phyloP scores from a whole-genome alignment of 352 stramenopile species.

The Halophytophthora batemanensis region DNA sequence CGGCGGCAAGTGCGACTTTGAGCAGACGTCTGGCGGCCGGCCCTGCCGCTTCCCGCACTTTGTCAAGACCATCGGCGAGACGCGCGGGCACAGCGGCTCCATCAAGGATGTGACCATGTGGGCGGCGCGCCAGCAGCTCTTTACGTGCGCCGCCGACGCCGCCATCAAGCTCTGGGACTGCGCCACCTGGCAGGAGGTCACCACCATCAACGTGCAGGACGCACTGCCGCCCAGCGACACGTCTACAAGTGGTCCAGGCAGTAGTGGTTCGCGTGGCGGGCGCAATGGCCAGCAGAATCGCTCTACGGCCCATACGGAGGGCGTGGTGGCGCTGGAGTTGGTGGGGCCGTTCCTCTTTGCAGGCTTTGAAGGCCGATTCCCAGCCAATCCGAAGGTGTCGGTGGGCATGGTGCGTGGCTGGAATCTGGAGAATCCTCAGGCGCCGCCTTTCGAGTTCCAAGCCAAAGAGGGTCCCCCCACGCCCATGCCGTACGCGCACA shows the following conservation, averaged over 20 bases:
- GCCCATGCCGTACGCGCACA: slow-evolving; percentile 75
- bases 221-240: slow-evolving; percentile 4
- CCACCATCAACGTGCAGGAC: slow-evolving; percentile 62
- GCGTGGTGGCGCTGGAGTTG: slow-evolving; percentile 64
- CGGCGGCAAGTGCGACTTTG: slow-evolving; percentile 63
- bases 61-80: slow-evolving; percentile 81
- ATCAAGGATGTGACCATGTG: slow-evolving; percentile 84
- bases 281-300: slow-evolving; percentile 9
- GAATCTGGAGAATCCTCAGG: slow-evolving; percentile 75
- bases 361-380: slow-evolving; percentile 70
- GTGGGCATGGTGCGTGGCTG: slow-evolving; percentile 79
- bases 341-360: slow-evolving; percentile 78
- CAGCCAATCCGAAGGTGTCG: slow-evolving; percentile 45
- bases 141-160: slow-evolving; percentile 65
- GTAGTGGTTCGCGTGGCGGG: slow-evolving; percentile 7
- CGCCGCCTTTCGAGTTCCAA: slow-evolving; percentile 61
- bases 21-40: slow-evolving; percentile 31
- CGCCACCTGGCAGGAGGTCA: slow-evolving; percentile 73
- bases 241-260: slow-evolving; percentile 3
- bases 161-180: slow-evolving; percentile 86
- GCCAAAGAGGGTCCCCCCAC: no score
- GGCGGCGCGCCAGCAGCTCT: slow-evolving; percentile 66
- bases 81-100: slow-evolving; percentile 58
- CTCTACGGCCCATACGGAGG: slow-evolving; percentile 36
- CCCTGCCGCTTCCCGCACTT: slow-evolving; percentile 81